Percentiles rank a stretch among this genome's conserved stretches.
Conservation (phyloP, 1,139 yeast species). For the Debaryomycetaceae sp. region DNA sequence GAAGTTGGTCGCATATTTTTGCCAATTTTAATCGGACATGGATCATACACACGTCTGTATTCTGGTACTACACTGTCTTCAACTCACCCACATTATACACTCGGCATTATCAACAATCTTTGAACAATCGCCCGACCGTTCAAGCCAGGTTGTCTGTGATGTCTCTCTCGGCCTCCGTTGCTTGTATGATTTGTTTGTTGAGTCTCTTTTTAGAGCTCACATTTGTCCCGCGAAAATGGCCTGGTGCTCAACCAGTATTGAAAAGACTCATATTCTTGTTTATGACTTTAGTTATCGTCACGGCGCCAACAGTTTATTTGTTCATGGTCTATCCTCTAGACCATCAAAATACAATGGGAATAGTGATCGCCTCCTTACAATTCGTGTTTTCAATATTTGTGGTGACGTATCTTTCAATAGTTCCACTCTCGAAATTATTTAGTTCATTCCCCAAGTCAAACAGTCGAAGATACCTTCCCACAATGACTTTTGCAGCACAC, state of each 20-base stretch:
- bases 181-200: slow-evolving; percentile 39
- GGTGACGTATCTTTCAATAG: slow-evolving; percentile 41
- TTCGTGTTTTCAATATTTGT: slow-evolving; percentile 40
- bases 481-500: slow-evolving; percentile 32
- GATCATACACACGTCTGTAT: slow-evolving; percentile 73
- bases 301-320: slow-evolving; percentile 42
- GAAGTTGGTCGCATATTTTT: slow-evolving; percentile 76
- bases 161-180: slow-evolving; percentile 50
- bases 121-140: slow-evolving; percentile 48
- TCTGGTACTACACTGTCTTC: slow-evolving; percentile 79
- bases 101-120: slow-evolving; percentile 35
- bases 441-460: slow-evolving; percentile 16
- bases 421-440: slow-evolving; percentile 46
- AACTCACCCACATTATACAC: slow-evolving; percentile 76
- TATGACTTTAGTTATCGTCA: slow-evolving; percentile 24
- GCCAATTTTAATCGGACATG: slow-evolving; percentile 80
- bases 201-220: slow-evolving; percentile 42
- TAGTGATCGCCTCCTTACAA: slow-evolving; percentile 40
- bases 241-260: slow-evolving; percentile 47
- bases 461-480: slow-evolving; percentile 30
- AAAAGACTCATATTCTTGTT: slow-evolving; percentile 31
- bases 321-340: slow-evolving; percentile 25
- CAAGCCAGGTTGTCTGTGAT: slow-evolving; percentile 45
- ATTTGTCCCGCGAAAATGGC: slow-evolving; percentile 54
- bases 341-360: slow-evolving; percentile 23